Percentiles rank a stretch among this genome's conserved stretches.
Conservation (phyloP, 768 basidiomycete genomes). For the Tulasnella calospora region DNA sequence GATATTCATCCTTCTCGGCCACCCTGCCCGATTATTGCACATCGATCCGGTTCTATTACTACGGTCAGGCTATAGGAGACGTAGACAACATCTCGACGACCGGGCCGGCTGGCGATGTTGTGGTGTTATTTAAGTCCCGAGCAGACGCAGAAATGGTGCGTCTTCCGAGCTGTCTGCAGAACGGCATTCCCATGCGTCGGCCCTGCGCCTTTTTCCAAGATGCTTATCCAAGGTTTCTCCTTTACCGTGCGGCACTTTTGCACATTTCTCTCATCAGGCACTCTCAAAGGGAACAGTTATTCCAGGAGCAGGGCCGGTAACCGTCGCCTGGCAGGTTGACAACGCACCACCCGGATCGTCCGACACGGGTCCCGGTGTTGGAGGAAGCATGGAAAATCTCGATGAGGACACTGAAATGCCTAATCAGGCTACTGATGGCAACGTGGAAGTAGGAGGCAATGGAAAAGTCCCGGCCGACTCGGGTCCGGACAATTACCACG, state of each 20-base stretch:
- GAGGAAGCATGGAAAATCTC: constrained; percentile 20
- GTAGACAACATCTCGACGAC: constrained; percentile 57
- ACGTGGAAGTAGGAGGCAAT: constrained; percentile 10
- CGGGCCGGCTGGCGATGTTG: constrained; percentile 48
- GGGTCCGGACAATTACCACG: constrained; percentile 6
- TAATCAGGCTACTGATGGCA: neutral
- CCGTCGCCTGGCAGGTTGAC: constrained; percentile 56
- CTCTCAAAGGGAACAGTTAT: constrained; percentile 66
- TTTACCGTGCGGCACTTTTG: constrained; percentile 25
- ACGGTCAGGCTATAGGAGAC: constrained; percentile 57
- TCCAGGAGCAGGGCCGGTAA: constrained; percentile 58
- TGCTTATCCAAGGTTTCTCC: constrained; percentile 22
- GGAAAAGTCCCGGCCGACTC: constrained; percentile 1
- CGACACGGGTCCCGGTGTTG: constrained; percentile 6
- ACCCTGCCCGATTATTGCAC: neutral
- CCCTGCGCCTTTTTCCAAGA: constrained; percentile 23
- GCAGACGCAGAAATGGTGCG: constrained; percentile 69
- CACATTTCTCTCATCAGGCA: constrained; percentile 44
- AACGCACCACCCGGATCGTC: constrained; percentile 11
- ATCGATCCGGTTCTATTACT: neutral
- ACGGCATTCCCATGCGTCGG: constrained; percentile 24
- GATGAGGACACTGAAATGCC: constrained; percentile 7
- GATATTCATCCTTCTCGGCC: neutral
- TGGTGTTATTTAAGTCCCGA: constrained; percentile 68
- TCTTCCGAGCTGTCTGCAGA: constrained; percentile 2